Conservation (phyloP, 2,329 filamentous ascomycete species). For the Pyrenophora tritici-repentis region DNA sequence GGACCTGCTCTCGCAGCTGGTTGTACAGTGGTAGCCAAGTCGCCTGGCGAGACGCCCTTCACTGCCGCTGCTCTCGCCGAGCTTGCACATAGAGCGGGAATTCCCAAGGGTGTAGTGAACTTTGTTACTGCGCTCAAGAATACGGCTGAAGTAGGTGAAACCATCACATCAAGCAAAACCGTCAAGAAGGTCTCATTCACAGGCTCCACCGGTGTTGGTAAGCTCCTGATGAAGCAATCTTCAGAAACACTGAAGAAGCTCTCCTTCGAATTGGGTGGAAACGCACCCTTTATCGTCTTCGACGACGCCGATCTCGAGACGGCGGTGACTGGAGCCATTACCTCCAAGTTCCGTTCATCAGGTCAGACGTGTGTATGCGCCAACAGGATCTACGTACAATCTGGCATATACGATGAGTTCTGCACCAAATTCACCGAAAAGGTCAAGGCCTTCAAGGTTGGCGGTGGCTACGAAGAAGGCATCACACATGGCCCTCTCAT, state of each 20-base stretch:
- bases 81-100: slow-evolving; percentile 81
- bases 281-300: slow-evolving; percentile 95
- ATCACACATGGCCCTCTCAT: slow-evolving; percentile 83
- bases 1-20: slow-evolving; percentile 82
- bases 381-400: slow-evolving; percentile 81
- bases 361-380: slow-evolving; percentile 89
- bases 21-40: slow-evolving; percentile 91
- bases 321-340: slow-evolving; percentile 81
- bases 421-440: slow-evolving; percentile 70
- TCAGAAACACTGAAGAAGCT: slow-evolving; percentile 82
- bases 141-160: slow-evolving; percentile 76
- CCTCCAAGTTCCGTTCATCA: slow-evolving; percentile 90
- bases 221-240: slow-evolving; percentile 87
- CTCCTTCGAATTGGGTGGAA: slow-evolving; percentile 91
- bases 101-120: slow-evolving; percentile 90
- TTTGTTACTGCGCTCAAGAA: slow-evolving; percentile 80
- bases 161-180: slow-evolving; percentile 74
- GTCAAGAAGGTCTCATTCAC: slow-evolving; percentile 95
- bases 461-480: slow-evolving; percentile 71
- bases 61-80: slow-evolving; percentile 87
- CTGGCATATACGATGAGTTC: slow-evolving; percentile 77
- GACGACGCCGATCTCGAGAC: slow-evolving; percentile 88
- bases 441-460: slow-evolving; percentile 75
- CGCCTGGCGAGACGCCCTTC: slow-evolving; percentile 89
- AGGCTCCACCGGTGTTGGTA: slow-evolving; percentile 69